Evolutionary conservation across 2,329 filamentous ascomycete species (phyloP).

Genomic region (Penicillium glabrum): DNA sequence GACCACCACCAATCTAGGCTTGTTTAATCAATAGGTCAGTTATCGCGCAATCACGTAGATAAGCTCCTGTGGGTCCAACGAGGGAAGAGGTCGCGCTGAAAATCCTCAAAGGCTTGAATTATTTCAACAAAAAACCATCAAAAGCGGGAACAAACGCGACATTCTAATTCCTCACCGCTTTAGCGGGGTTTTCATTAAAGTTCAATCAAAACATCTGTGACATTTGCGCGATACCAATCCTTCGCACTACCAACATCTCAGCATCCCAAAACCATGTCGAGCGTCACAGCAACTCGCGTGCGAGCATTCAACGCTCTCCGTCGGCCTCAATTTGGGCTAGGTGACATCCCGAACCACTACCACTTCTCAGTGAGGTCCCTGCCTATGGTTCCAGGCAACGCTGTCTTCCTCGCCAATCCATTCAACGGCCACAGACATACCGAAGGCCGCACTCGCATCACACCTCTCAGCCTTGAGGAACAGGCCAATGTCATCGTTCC

Average conservation of each 20-base stretch:
- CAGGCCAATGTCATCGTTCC: conserved; percentile 8
- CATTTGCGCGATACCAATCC: not conserved
- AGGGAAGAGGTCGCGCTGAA: too few species aligned
- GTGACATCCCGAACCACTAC: conserved; percentile 1
- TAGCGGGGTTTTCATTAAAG: too few species aligned
- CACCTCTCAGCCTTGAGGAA: not conserved
- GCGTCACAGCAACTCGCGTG: not conserved
- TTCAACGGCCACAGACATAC: conserved; percentile 1
- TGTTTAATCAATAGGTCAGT: too few species aligned
- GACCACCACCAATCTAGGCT: too few species aligned
- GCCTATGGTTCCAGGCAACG: not conserved
- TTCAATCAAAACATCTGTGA: not conserved
- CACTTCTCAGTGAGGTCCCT: conserved; percentile 4
- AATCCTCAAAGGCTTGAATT: too few species aligned
- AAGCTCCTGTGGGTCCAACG: too few species aligned
- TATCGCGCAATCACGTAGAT: too few species aligned
- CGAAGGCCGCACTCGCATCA: conserved; percentile 3
- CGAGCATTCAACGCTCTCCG: not conserved
- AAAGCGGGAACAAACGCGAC: too few species aligned
- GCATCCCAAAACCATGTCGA: not conserved
- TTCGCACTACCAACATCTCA: not conserved
- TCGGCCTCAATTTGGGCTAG: not conserved
- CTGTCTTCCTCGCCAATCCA: conserved; percentile 4
- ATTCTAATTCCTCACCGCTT: too few species aligned
- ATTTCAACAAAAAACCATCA: too few species aligned